These are phyloP conservation scores for Plasmopara viticola DNA, from an alignment of 352 stramenopile species.

Conservation along the genomic window DNA sequence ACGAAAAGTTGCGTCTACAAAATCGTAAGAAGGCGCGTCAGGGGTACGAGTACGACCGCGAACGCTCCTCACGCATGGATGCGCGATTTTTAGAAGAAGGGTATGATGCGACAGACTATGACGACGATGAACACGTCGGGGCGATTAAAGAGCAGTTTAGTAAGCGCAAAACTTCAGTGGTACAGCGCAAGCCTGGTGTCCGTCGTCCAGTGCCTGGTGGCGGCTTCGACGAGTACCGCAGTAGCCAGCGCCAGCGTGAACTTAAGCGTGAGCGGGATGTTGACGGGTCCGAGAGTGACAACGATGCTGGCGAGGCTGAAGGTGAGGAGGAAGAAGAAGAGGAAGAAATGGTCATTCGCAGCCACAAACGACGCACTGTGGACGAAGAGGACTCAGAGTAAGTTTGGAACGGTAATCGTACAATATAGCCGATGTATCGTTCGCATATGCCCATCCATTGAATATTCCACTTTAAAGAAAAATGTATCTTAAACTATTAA, in stretches of 20 bases:
- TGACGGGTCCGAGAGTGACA: constrained; percentile 52
- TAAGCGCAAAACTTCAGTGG: constrained; percentile 34
- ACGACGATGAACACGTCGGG: constrained; percentile 77
- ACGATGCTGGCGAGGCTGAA: constrained; percentile 34
- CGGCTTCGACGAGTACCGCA: constrained; percentile 80
- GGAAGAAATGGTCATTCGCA: constrained; percentile 65
- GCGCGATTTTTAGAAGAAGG: constrained; percentile 78
- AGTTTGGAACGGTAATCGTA: constrained; percentile 1
- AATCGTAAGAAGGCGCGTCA: constrained; percentile 84
- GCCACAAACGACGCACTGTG: constrained; percentile 69
- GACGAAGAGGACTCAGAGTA: constrained; percentile 80
- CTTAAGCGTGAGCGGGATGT: constrained; percentile 37
- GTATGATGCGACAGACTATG: constrained; percentile 70
- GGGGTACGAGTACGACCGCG: constrained; percentile 72
- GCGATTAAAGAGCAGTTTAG: constrained; percentile 84
- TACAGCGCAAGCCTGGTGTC: constrained; percentile 24
- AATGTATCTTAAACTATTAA: no score
- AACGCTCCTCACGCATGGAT: constrained; percentile 71
- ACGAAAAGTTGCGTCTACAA: constrained; percentile 76
- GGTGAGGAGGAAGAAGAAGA: constrained; percentile 75
- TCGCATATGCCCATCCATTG: no score
- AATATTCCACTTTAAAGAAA: neutral
- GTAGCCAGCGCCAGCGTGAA: constrained; percentile 31
- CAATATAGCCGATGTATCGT: neutral
- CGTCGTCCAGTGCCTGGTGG: constrained; percentile 46